Conservation (phyloP, 805 yeast species). For the Candida pseudofarinosa region DNA sequence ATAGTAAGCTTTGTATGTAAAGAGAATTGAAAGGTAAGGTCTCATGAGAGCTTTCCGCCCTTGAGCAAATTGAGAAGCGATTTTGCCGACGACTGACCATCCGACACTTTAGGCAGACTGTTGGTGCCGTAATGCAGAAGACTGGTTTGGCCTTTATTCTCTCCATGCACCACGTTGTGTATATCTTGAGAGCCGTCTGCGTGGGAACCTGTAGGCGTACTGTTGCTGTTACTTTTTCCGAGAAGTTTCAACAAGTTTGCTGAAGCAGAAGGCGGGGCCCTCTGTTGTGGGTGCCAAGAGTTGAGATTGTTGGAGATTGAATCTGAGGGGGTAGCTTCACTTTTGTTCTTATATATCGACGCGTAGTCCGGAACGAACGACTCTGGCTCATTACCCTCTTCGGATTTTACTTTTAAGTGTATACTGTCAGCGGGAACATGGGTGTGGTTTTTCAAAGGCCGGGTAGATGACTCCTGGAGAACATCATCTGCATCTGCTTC, state of each 20-base stretch:
- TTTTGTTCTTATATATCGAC: constrained; percentile 4
- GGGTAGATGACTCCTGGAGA: not conserved
- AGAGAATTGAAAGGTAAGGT: no score
- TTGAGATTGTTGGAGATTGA: not conserved
- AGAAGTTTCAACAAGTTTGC: constrained; percentile 13
- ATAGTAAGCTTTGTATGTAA: no score
- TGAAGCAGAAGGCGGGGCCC: constrained; percentile 6
- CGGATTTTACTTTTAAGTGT: no score
- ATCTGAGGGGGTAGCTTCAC: not conserved
- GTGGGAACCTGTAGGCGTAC: not conserved
- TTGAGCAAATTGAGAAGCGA: constrained; percentile 19
- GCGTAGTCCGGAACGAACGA: not conserved
- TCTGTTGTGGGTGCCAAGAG: not conserved
- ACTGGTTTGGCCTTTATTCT: not conserved
- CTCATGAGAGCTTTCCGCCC: constrained; percentile 8
- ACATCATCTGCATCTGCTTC: not conserved
- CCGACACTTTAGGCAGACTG: not conserved
- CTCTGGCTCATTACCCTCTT: no score
- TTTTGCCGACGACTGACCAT: constrained; percentile 11
- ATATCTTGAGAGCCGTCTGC: not conserved
- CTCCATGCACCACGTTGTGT: not conserved
- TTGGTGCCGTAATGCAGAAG: not conserved
- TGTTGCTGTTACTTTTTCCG: constrained; percentile 1
- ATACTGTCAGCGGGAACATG: no score
- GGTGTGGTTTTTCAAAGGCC: not conserved